Evolutionary conservation across 2,329 filamentous ascomycete genomes (phyloP).

Genomic region (Botrytis sinoallii): DNA sequence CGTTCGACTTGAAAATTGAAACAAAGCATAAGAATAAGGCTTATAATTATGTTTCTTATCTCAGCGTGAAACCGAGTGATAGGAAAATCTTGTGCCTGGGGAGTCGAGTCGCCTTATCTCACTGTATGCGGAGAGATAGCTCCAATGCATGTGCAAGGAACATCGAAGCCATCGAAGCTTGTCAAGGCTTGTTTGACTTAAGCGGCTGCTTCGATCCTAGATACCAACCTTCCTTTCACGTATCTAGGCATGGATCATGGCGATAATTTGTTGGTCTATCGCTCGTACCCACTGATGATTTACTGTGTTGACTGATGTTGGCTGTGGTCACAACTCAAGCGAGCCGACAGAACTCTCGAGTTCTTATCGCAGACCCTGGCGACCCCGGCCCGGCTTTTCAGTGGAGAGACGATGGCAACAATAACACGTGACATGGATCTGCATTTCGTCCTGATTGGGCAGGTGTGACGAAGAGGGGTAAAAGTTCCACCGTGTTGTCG

Average conservation of each 20-base stretch:
- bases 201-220: background rate
- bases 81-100: background rate
- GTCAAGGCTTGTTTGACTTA: background rate
- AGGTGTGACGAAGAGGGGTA: constrained; percentile 17
- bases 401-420: background rate
- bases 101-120: constrained; percentile 4
- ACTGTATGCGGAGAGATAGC: background rate
- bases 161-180: background rate
- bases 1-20: too few relatives aligned
- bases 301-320: background rate
- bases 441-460: background rate
- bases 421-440: background rate
- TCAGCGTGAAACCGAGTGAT: background rate
- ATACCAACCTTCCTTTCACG: background rate
- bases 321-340: background rate
- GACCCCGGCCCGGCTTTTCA: background rate
- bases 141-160: constrained; percentile 1
- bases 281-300: background rate
- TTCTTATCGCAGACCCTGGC: background rate
- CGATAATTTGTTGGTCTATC: background rate
- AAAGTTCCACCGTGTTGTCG: background rate
- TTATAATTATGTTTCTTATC: background rate
- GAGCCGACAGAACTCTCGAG: background rate
- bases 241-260: background rate
- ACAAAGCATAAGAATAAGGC: background rate